Evolutionary conservation across 169 alveolate genomes (phyloP).

Genomic region (Babesia ovis): DNA sequence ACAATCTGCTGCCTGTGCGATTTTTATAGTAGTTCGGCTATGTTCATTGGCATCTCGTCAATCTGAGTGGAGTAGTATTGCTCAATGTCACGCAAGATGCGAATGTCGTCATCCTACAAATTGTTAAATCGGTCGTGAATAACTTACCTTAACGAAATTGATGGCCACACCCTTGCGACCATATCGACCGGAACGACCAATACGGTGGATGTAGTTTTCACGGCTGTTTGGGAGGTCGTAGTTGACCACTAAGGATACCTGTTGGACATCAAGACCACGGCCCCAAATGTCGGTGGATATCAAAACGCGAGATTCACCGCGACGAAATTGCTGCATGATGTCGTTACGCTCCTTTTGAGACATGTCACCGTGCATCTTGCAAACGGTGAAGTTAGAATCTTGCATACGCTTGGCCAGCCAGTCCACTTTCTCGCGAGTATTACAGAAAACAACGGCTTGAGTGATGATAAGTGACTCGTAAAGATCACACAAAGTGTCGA

Average conservation of each 20-base stretch:
- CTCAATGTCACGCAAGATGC: constrained; percentile 94
- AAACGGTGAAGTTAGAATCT: constrained; percentile 94
- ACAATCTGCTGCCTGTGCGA: constrained; percentile 15
- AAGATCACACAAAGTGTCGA: constrained; percentile 96
- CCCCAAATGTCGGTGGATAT: constrained; percentile 99
- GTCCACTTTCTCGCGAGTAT: constrained; percentile 93
- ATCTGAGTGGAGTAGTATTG: constrained; percentile 97
- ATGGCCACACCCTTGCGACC: constrained; percentile 99
- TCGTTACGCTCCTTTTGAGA: constrained; percentile 96
- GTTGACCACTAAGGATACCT: constrained; percentile 96
- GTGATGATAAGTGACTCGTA: constrained; percentile 97
- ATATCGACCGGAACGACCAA: constrained; percentile 99
- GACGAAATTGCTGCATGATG: constrained; percentile 95
- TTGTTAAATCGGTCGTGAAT: neutral
- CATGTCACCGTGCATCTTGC: constrained; percentile 97
- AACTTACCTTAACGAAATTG: constrained; percentile 91
- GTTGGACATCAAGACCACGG: constrained; percentile 99
- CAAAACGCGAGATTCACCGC: constrained; percentile 94
- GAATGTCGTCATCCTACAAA: constrained; percentile 90
- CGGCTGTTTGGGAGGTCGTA: constrained; percentile 98
- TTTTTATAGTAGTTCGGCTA: constrained; percentile 63
- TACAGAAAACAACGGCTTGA: constrained; percentile 98
- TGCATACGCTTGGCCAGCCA: constrained; percentile 97
- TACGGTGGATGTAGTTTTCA: constrained; percentile 97
- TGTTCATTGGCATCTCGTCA: constrained; percentile 97